Evolutionary conservation across 2,329 filamentous ascomycete genomes (phyloP), one percentile per base, ranked within the genome.

Genomic region (Colletotrichum chlorophyti): DNA sequence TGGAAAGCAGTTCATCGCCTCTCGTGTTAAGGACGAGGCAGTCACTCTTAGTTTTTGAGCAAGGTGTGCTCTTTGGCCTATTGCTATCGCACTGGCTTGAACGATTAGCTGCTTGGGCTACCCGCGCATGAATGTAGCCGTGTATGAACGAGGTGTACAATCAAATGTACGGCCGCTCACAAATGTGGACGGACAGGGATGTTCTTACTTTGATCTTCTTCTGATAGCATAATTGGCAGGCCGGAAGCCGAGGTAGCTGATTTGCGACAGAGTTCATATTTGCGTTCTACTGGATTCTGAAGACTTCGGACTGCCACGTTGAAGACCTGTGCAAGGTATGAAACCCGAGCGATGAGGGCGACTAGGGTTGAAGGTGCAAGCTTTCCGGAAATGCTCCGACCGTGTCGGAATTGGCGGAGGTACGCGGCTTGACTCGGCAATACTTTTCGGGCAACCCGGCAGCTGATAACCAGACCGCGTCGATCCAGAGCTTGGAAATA

Each of bases 21-120:
- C 61, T 64, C 1, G 67, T 50, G 27, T 60, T 64, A 11, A 72
- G 51, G 5, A 70, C 69, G 37, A 71, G 49, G 38, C 70, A 73
- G 21, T 64, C 65, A 11, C 60, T 53, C 1, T 61, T 63, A 27
- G 60, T 65, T 23, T 64, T 69, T 11, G 63, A 53, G 45, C 69
- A 73, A 10, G 64, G 55, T 11, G 60, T 60, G 46, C 71, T 72
- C 59, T 64, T 68, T 3, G 71, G 71, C 8, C 69, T 61, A 24
- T 46, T 55, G 49, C 66, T 69, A 46, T 73, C 70, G 37, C 70
- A 73, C 61, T 66, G 49, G 6, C 5, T 11, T 8, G 23, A 14
- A 14, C n/a, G n/a, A n/a, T 32, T 26, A 32, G 38, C 48, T 24
- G 14, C 4, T n/a, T 29, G 5, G 9, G 8, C 19, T 37, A 23